These are phyloP conservation scores for Lentithecium fluviatile DNA, from an alignment of 495 filamentous ascomycete species.

Conservation along the genomic window DNA sequence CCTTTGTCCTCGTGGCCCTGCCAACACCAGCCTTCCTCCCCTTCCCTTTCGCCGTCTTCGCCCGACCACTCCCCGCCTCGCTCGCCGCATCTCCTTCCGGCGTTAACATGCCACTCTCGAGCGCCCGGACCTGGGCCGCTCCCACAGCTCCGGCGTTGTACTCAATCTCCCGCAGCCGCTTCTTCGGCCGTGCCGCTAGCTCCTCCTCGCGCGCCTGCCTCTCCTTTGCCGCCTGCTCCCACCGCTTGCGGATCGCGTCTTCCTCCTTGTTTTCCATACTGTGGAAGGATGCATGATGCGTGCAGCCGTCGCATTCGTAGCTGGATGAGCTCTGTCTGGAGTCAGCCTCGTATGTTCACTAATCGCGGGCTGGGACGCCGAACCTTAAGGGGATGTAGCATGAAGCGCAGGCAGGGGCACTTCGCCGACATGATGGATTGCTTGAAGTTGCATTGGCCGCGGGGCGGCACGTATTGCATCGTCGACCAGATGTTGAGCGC, in stretches of 20 bases:
- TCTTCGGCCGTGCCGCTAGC: slow-evolving; percentile 9
- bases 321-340: slow-evolving; percentile 41
- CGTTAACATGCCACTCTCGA: slow-evolving; percentile 2
- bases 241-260: slow-evolving; percentile 47
- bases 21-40: not conserved
- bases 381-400: slow-evolving; percentile 58
- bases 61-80: not conserved
- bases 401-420: slow-evolving; percentile 58
- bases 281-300: slow-evolving; percentile 57
- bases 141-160: slow-evolving; percentile 1
- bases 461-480: slow-evolving; percentile 46
- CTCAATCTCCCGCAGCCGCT: slow-evolving; percentile 23
- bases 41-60: slow-evolving; percentile 6
- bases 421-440: slow-evolving; percentile 45
- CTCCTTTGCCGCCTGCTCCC: slow-evolving; percentile 42
- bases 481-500: slow-evolving; percentile 38
- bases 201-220: slow-evolving; percentile 18
- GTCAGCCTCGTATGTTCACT: slow-evolving; percentile 13
- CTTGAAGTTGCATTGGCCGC: slow-evolving; percentile 48
- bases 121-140: not conserved
- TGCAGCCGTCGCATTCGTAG: slow-evolving; percentile 57
- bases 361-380: not conserved
- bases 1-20: slow-evolving; percentile 1
- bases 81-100: not conserved
- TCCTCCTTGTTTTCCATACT: slow-evolving; percentile 52